Percentiles rank a stretch among this genome's conserved stretches.
phyloP scores from a whole-genome alignment of 495 filamentous ascomycete genomes.

The Talaromyces liani region DNA sequence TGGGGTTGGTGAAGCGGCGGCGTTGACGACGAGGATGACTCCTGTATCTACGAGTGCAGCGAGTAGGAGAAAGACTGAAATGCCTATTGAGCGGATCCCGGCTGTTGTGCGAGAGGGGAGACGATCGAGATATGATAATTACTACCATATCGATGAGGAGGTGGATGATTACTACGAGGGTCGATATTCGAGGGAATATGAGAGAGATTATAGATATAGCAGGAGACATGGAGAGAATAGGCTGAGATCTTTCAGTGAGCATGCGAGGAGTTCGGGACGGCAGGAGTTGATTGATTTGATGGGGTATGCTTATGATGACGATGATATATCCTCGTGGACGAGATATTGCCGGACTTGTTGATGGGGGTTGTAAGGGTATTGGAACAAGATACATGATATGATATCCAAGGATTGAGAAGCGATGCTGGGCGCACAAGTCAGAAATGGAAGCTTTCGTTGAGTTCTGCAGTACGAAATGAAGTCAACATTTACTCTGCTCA shows the following conservation, averaged over 20 bases:
- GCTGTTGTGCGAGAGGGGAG: not conserved
- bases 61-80: not conserved
- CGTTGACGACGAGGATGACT: not conserved
- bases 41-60: not conserved
- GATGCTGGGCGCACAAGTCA: not conserved
- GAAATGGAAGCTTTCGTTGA: not conserved
- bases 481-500: not conserved
- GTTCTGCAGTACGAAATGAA: not conserved
- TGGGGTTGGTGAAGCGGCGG: not conserved
- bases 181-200: not conserved
- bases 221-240: not conserved
- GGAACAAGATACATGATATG: not conserved
- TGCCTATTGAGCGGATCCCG: conserved; percentile 8
- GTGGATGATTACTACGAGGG: not conserved
- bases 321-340: not conserved
- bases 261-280: conserved; percentile 1
- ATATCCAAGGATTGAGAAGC: not conserved
- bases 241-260: conserved; percentile 6
- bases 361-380: not conserved
- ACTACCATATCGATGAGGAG: not conserved
- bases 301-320: conserved; percentile 4
- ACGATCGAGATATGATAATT: not conserved
- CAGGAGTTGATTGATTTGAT: conserved; percentile 8
- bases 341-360: not conserved
- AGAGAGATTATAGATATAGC: not conserved